A percentile compares a stretch with the other conserved stretches of the same genome.
These are phyloP conservation scores for Asterochloris sp. DNA, from an alignment of 139 green algal species.

Conservation along the genomic window DNA sequence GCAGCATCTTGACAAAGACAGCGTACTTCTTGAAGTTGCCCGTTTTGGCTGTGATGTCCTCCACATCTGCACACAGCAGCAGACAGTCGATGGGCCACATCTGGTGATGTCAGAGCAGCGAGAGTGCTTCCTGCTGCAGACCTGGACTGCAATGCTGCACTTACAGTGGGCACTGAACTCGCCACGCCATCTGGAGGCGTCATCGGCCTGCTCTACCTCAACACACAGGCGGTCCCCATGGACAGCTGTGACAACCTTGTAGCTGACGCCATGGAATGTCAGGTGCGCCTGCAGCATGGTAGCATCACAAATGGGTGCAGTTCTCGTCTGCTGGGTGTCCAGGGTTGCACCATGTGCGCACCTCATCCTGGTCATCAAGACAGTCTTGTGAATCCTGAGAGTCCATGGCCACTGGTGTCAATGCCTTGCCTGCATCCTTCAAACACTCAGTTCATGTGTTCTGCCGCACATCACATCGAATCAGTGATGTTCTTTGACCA, in stretches of 20 bases:
- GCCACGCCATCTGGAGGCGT: slow-evolving; percentile 8
- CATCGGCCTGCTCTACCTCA: slow-evolving; percentile 3
- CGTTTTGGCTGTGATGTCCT: slow-evolving; percentile 87
- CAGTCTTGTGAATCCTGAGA: too few relatives aligned
- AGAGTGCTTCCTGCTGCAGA: neutral
- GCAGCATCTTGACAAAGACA: slow-evolving; percentile 85
- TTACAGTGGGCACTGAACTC: slow-evolving; percentile 10
- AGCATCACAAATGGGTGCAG: too few relatives aligned
- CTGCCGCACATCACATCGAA: too few relatives aligned
- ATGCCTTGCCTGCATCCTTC: too few relatives aligned
- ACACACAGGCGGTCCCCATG: neutral
- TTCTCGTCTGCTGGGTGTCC: too few relatives aligned
- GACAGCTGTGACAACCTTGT: neutral
- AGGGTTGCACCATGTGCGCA: too few relatives aligned
- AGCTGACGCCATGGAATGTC: slow-evolving; percentile 3
- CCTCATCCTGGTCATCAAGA: too few relatives aligned
- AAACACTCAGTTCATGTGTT: too few relatives aligned
- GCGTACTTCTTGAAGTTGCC: slow-evolving; percentile 83
- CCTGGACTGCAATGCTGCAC: neutral
- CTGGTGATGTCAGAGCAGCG: neutral
- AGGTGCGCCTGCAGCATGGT: neutral
- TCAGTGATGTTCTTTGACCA: too few relatives aligned
- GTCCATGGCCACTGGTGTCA: too few relatives aligned
- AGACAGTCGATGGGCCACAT: neutral
- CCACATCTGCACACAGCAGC: slow-evolving; percentile 63